Conservation (phyloP, 164 flowering plant genomes). For the Dillenia suffruticosa region DNA sequence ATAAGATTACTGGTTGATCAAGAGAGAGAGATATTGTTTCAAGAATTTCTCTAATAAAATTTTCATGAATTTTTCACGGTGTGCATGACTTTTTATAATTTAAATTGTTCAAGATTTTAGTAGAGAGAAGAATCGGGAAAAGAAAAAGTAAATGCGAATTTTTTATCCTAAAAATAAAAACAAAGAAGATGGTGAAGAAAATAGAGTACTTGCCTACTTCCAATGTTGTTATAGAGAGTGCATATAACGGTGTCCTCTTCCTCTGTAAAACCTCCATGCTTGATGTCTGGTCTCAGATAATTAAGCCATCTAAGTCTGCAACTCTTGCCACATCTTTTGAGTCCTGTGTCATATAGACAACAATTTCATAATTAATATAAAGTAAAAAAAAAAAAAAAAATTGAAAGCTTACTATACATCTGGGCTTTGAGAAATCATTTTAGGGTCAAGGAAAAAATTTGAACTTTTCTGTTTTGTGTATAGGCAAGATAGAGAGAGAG, state of each 20-base stretch:
- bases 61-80: too few species aligned
- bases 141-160: not conserved
- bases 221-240: slow-evolving; percentile 43
- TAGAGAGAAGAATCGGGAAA: not conserved
- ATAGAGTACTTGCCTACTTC: slow-evolving; percentile 44
- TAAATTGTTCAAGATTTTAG: not conserved
- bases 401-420: not conserved
- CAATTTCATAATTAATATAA: not conserved
- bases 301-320: slow-evolving; percentile 79
- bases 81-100: not conserved
- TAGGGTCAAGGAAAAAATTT: not conserved
- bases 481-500: not conserved
- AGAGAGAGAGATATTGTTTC: too few species aligned
- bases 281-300: slow-evolving; percentile 75
- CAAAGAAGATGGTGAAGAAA: not conserved
- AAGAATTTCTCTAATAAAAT: too few species aligned
- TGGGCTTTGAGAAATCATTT: not conserved
- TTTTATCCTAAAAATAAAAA: not conserved
- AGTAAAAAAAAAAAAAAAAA: not conserved
- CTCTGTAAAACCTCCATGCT: slow-evolving; percentile 64
- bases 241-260: slow-evolving; percentile 56
- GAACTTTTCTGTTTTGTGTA: not conserved
- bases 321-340: slow-evolving; percentile 74
- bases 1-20: not conserved
- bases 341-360: slow-evolving; percentile 32